These are phyloP conservation scores for Boletellus ananiceps DNA, from an alignment of 768 basidiomycete species.

Conservation along the genomic window DNA sequence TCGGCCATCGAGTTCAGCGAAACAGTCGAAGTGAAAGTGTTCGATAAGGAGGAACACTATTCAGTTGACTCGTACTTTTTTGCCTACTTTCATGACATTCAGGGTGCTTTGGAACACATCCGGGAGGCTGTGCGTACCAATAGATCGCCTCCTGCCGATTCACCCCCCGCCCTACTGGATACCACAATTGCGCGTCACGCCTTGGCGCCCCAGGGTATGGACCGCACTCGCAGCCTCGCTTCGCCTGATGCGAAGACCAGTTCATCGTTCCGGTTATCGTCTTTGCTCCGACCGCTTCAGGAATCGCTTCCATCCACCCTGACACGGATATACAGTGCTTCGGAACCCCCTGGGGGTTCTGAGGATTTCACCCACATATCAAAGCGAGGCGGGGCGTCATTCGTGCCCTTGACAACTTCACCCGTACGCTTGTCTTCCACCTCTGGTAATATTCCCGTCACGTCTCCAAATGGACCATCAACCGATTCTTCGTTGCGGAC, in stretches of 20 bases:
- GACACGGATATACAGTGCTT: constrained; percentile 27
- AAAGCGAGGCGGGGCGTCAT: constrained; percentile 49
- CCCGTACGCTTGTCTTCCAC: constrained; percentile 21
- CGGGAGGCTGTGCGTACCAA: constrained; percentile 65
- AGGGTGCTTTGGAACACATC: constrained; percentile 74
- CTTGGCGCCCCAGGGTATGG: constrained; percentile 25
- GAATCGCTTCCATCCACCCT: constrained; percentile 43
- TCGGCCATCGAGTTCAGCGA: constrained; percentile 93
- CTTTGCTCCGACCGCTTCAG: constrained; percentile 64
- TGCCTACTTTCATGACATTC: constrained; percentile 86
- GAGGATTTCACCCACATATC: constrained; percentile 75
- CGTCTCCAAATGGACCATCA: constrained; percentile 9
- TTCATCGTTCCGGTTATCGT: constrained; percentile 60
- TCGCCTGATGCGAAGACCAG: constrained; percentile 28
- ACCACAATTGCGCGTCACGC: constrained; percentile 47
- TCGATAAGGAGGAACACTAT: constrained; percentile 74
- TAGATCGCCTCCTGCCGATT: constrained; percentile 31
- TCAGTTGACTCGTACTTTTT: constrained; percentile 89
- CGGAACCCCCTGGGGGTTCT: constrained; percentile 34
- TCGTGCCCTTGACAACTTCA: constrained; percentile 56
- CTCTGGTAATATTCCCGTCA: constrained; percentile 3
- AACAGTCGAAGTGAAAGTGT: constrained; percentile 90
- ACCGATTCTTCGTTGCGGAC: constrained; percentile 34
- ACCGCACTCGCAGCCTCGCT: constrained; percentile 40
- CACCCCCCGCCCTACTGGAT: constrained; percentile 43